These are phyloP conservation scores for Fusarium multiceps DNA, from an alignment of 2,329 filamentous ascomycete genomes.

Conservation along the genomic window DNA sequence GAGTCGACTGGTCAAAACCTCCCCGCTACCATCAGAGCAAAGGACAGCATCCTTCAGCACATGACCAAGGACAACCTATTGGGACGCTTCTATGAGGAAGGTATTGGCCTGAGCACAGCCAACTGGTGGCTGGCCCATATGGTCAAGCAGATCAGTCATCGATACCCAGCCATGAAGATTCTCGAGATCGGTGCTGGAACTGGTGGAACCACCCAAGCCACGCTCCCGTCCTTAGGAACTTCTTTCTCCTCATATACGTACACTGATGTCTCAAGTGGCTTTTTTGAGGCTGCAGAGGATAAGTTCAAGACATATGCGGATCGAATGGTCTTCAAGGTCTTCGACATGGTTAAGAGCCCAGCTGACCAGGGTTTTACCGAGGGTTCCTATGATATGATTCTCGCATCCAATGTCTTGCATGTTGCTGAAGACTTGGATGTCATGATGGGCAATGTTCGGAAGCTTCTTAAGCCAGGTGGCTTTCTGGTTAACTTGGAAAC, in stretches of 20 bases:
- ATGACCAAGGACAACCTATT: constrained; percentile 45
- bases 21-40: constrained; percentile 1
- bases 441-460: not conserved
- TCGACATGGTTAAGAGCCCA: constrained; percentile 3
- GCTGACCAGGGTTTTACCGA: constrained; percentile 6
- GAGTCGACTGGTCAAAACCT: not conserved
- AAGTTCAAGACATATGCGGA: constrained; percentile 6
- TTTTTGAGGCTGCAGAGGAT: constrained; percentile 11
- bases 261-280: constrained; percentile 10
- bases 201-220: constrained; percentile 6
- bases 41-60: constrained; percentile 1
- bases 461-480: constrained; percentile 14
- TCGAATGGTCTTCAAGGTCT: constrained; percentile 10
- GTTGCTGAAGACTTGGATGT: not conserved
- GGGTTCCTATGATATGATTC: constrained; percentile 6
- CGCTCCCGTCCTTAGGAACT: not conserved
- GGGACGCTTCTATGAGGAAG: constrained; percentile 47
- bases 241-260: constrained; percentile 10
- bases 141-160: constrained; percentile 2
- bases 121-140: constrained; percentile 1
- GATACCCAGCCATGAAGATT: constrained; percentile 1
- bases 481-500: constrained; percentile 13
- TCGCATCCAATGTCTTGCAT: constrained; percentile 1
- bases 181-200: constrained; percentile 17
- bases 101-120: not conserved